Percentiles rank a stretch among this genome's conserved stretches.
Conservation (phyloP, 2,329 filamentous ascomycete species). For the Diaporthe vaccinii region DNA sequence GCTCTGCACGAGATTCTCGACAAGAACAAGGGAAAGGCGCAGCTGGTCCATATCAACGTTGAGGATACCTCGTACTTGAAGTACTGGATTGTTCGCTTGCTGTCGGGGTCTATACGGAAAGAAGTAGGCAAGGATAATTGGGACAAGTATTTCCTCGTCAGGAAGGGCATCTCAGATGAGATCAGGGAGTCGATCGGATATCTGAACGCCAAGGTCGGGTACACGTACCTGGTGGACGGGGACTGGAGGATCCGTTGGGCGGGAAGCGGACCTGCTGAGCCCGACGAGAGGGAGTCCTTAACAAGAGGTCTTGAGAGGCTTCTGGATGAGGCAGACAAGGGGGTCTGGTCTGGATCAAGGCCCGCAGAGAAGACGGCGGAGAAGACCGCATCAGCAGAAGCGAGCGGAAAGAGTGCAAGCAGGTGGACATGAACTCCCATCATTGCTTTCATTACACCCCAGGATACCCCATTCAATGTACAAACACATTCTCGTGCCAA, state of each 20-base stretch:
- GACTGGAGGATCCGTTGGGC: slow-evolving; percentile 95
- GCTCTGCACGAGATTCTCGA: slow-evolving; percentile 75
- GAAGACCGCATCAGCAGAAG: slow-evolving; percentile 7
- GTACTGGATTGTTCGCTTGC: slow-evolving; percentile 69
- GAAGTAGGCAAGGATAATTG: slow-evolving; percentile 66
- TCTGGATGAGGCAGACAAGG: slow-evolving; percentile 67
- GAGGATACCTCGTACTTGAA: slow-evolving; percentile 81
- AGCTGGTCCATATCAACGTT: slow-evolving; percentile 88
- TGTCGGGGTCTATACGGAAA: slow-evolving; percentile 66
- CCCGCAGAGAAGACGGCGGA: slow-evolving; percentile 17
- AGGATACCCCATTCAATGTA: slow-evolving; percentile 41
- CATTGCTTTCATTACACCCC: slow-evolving; percentile 34
- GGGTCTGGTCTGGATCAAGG: slow-evolving; percentile 38
- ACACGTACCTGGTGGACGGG: slow-evolving; percentile 90
- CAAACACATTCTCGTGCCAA: slow-evolving; percentile 33
- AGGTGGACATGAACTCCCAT: slow-evolving; percentile 16
- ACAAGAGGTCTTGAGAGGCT: slow-evolving; percentile 74
- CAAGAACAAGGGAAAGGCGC: slow-evolving; percentile 67
- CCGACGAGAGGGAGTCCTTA: slow-evolving; percentile 76
- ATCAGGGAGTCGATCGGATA: slow-evolving; percentile 76
- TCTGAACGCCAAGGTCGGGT: slow-evolving; percentile 92
- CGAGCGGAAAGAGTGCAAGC: background rate
- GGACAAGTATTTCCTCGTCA: slow-evolving; percentile 73
- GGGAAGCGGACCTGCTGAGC: slow-evolving; percentile 79
- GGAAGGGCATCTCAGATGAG: slow-evolving; percentile 69